Percentiles rank a stretch among this genome's conserved stretches.
These are phyloP conservation scores for Phytophthora pisi DNA, from an alignment of 352 stramenopile species.

Conservation along the genomic window DNA sequence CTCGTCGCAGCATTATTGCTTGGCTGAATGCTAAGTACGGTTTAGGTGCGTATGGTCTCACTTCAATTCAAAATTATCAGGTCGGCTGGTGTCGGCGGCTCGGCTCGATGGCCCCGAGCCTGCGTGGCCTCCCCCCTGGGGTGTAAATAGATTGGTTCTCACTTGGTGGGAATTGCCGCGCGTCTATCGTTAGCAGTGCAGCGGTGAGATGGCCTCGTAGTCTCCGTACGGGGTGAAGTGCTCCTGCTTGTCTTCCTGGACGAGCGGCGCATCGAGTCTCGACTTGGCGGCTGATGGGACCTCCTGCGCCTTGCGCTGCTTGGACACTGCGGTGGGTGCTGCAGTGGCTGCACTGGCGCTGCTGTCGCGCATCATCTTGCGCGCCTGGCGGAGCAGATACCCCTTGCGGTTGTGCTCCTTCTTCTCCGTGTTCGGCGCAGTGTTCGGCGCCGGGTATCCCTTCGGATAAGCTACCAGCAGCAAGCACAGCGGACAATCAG, in stretches of 20 bases:
- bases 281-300: slow-evolving; percentile 6
- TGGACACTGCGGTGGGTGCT: slow-evolving; percentile 1
- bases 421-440: slow-evolving; percentile 31
- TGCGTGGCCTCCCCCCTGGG: slow-evolving; percentile 13
- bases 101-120: neutral
- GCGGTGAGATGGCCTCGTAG: slow-evolving; percentile 16
- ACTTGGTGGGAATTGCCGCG: slow-evolving; percentile 11
- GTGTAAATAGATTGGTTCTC: slow-evolving; percentile 40
- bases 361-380: slow-evolving; percentile 49
- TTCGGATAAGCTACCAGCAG: slow-evolving; percentile 19
- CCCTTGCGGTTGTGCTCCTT: slow-evolving; percentile 84
- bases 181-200: slow-evolving; percentile 20
- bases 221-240: slow-evolving; percentile 9
- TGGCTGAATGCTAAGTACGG: slow-evolving; percentile 4
- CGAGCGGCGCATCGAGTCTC: slow-evolving; percentile 4
- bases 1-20: slow-evolving; percentile 26
- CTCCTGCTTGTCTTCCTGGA: slow-evolving; percentile 20
- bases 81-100: neutral
- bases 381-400: slow-evolving; percentile 65
- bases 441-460: neutral
- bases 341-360: slow-evolving; percentile 2
- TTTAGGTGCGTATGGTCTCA: slow-evolving; percentile 21
- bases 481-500: slow-evolving; percentile 1
- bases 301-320: slow-evolving; percentile 13
- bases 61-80: slow-evolving; percentile 27